Evolutionary conservation across 139 green algal genomes (phyloP).

Genomic region (Medakamo hakoo): DNA sequence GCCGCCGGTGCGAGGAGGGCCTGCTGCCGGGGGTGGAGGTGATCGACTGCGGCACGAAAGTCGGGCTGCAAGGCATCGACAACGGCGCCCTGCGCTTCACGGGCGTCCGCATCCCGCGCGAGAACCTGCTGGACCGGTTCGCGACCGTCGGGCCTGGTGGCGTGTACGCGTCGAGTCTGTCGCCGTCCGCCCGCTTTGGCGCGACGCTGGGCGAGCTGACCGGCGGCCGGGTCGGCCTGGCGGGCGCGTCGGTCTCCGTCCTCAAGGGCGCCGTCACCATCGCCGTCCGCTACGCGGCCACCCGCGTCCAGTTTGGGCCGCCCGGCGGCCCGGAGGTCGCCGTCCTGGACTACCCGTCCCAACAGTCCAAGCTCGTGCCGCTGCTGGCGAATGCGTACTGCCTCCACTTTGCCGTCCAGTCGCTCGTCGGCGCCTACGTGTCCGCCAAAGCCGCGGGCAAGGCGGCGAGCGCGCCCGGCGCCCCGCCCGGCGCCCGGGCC

Average conservation of each 20-base stretch:
- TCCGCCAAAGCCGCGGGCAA: background rate
- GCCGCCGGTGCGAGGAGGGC: background rate
- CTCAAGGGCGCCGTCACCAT: conserved; percentile 49
- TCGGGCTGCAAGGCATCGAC: conserved; percentile 79
- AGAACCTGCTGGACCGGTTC: conserved; percentile 65
- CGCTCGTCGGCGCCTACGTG: conserved; percentile 28
- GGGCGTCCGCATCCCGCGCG: conserved; percentile 47
- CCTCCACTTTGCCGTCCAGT: conserved; percentile 42
- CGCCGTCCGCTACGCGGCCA: conserved; percentile 52
- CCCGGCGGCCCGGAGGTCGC: conserved; percentile 44
- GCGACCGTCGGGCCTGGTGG: conserved; percentile 55
- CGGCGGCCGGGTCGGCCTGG: conserved; percentile 60
- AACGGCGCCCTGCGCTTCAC: conserved; percentile 77
- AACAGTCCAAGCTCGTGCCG: conserved; percentile 60
- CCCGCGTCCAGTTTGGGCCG: conserved; percentile 67
- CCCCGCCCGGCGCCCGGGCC: no score
- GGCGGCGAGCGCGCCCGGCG: no score
- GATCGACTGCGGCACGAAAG: conserved; percentile 82
- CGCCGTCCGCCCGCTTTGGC: conserved; percentile 44
- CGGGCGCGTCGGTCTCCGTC: conserved; percentile 15
- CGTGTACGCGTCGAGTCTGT: conserved; percentile 47
- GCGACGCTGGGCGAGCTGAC: conserved; percentile 73
- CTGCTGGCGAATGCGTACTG: conserved; percentile 58
- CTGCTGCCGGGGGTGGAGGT: conserved; percentile 71
- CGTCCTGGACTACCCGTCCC: conserved; percentile 66